These are phyloP conservation scores for Epichloe glyceriae DNA, from an alignment of 2,329 filamentous ascomycete species.

Conservation along the genomic window DNA sequence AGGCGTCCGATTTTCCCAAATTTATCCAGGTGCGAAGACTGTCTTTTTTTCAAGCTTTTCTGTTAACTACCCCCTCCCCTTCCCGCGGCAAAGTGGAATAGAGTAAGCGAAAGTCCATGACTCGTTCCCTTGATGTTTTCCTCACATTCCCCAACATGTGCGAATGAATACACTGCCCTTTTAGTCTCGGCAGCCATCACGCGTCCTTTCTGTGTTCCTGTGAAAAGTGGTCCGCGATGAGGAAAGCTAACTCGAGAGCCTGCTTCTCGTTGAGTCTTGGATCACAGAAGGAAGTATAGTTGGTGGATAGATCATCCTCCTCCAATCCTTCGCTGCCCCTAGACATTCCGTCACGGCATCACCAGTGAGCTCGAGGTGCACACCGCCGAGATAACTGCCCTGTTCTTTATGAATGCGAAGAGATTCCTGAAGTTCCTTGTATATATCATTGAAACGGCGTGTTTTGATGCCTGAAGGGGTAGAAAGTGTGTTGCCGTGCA, in stretches of 20 bases:
- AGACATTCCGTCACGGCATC: slow-evolving; percentile 95
- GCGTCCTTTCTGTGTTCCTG: slow-evolving; percentile 17
- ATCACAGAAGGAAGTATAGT: slow-evolving; percentile 95
- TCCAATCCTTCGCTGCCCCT: slow-evolving; percentile 77
- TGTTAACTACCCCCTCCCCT: too few relatives aligned
- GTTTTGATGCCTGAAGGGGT: slow-evolving; percentile 80
- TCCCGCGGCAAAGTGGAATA: too few relatives aligned
- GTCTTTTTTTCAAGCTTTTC: too few relatives aligned
- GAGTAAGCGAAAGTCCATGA: too few relatives aligned
- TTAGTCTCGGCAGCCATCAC: background rate
- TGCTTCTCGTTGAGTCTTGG: slow-evolving; percentile 95
- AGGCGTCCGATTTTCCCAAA: background rate
- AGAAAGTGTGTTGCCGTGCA: slow-evolving; percentile 73
- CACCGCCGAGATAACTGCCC: slow-evolving; percentile 78
- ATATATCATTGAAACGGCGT: slow-evolving; percentile 77
- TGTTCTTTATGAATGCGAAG: slow-evolving; percentile 73
- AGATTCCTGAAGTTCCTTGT: slow-evolving; percentile 73
- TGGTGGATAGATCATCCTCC: slow-evolving; percentile 77
- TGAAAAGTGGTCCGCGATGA: slow-evolving; percentile 72
- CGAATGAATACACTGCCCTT: background rate
- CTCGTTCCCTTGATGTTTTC: too few relatives aligned
- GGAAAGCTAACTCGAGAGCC: slow-evolving; percentile 84
- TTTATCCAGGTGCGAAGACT: too few relatives aligned
- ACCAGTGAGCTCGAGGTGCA: slow-evolving; percentile 90
- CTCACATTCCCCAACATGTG: too few relatives aligned